A percentile compares a stretch with the other conserved stretches of the same genome.
phyloP scores from a whole-genome alignment of 306 rosid species.

The Quercus dentata region DNA sequence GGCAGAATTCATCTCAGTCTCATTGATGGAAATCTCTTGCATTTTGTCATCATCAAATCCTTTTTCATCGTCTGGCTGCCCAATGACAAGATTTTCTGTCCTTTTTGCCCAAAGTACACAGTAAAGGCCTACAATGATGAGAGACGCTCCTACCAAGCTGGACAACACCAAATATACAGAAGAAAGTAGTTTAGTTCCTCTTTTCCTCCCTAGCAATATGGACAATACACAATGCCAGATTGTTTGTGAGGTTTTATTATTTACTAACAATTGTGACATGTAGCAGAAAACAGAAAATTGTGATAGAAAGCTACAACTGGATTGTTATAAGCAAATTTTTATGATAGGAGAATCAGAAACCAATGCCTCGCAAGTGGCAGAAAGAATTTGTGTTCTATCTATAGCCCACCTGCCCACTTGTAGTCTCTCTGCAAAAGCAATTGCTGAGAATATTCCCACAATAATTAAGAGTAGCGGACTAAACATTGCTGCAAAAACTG shows the following conservation, averaged over 20 bases:
- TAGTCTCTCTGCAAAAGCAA: conserved; percentile 33
- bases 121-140: conserved; percentile 27
- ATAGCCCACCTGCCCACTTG: conserved; percentile 30
- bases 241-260: too few relatives aligned
- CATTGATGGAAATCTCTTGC: conserved; percentile 11
- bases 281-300: not conserved
- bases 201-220: too few relatives aligned
- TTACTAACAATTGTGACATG: too few relatives aligned
- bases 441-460: conserved; percentile 24
- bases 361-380: not conserved
- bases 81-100: not conserved
- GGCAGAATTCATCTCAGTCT: not conserved
- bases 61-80: not conserved
- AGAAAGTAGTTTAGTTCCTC: too few relatives aligned
- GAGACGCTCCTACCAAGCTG: conserved; percentile 34
- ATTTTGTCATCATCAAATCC: not conserved
- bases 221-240: too few relatives aligned
- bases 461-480: conserved; percentile 24
- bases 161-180: not conserved
- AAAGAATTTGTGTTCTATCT: not conserved
- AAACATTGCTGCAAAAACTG: conserved; percentile 41
- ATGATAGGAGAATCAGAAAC: not conserved
- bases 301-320: not conserved
- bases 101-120: conserved; percentile 35
- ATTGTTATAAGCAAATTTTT: not conserved